Percentiles rank a stretch among this genome's conserved stretches.
These are phyloP conservation scores for Brassica cretica DNA, from an alignment of 345 rosid species.

Conservation along the genomic window DNA sequence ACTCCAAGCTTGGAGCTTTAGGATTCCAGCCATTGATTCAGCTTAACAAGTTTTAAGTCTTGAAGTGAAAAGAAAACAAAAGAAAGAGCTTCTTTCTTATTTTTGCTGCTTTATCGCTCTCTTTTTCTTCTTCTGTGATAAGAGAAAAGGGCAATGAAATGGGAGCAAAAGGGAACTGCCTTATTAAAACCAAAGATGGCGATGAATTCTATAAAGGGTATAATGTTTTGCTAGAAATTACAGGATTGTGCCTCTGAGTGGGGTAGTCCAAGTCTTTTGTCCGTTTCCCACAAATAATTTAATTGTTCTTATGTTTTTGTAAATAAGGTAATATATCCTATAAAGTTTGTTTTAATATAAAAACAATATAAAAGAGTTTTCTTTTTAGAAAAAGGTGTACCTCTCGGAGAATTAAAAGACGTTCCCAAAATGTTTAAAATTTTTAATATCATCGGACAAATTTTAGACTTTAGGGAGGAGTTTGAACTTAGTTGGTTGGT, in stretches of 20 bases:
- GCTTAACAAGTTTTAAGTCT: neutral
- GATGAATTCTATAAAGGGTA: constrained; percentile 39
- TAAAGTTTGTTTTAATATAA: constrained; percentile 32
- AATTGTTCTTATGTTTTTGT: neutral
- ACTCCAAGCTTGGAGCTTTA: constrained; percentile 52
- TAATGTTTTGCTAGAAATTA: constrained; percentile 25
- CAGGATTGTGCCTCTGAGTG: constrained; percentile 44
- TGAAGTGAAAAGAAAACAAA: neutral
- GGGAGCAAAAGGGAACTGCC: constrained; percentile 21
- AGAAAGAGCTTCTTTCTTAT: constrained; percentile 2
- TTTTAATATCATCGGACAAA: too few species aligned
- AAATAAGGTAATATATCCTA: constrained; percentile 28
- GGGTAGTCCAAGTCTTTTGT: constrained; percentile 46
- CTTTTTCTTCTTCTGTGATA: constrained; percentile 18
- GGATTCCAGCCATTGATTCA: constrained; percentile 55
- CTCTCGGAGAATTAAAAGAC: constrained; percentile 28
- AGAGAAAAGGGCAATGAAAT: neutral
- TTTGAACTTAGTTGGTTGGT: neutral
- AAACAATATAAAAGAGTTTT: constrained; percentile 27
- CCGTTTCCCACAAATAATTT: constrained; percentile 36
- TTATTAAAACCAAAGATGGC: constrained; percentile 33
- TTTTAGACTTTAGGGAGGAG: neutral
- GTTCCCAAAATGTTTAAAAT: constrained; percentile 10
- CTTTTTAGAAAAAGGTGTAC: constrained; percentile 3
- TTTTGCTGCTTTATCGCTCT: constrained; percentile 14